Evolutionary conservation across 148 eudicot species (phyloP).

Genomic region (Spergularia marina): DNA sequence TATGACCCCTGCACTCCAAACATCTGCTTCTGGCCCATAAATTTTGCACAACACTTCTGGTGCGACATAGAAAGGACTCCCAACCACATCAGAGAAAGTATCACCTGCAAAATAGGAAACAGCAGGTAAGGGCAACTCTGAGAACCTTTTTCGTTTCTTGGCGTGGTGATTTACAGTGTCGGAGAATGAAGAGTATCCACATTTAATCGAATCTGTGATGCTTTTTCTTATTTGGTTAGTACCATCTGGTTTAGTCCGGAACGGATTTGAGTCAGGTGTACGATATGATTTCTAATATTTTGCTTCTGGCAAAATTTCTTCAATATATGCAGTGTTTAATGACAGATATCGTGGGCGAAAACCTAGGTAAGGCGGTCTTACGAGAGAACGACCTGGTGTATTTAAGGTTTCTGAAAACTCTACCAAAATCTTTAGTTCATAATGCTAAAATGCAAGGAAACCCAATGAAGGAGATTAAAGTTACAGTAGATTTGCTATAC

Average conservation of each 20-base stretch:
- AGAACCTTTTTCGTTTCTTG: not conserved
- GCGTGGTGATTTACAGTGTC: no score
- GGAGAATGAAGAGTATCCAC: no score
- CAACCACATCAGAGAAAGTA: slow-evolving; percentile 64
- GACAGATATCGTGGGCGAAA: no score
- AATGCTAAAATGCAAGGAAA: not conserved
- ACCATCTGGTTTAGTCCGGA: no score
- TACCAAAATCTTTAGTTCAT: not conserved
- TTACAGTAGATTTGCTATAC: slow-evolving; percentile 19
- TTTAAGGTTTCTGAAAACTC: not conserved
- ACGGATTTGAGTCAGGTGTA: no score
- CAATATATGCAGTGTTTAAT: no score
- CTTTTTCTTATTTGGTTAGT: no score
- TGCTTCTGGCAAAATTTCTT: no score
- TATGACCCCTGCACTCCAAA: slow-evolving; percentile 88
- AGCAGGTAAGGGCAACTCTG: not conserved
- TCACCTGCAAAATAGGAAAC: slow-evolving; percentile 40
- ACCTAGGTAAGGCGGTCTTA: no score
- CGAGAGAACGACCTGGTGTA: no score
- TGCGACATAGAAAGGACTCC: slow-evolving; percentile 79
- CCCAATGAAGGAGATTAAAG: not conserved
- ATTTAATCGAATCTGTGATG: no score
- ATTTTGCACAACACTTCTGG: slow-evolving; percentile 68
- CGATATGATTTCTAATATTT: no score
- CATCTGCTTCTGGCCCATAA: slow-evolving; percentile 78